Conservation (phyloP, 2,329 filamentous ascomycete genomes). For the Setomelanomma holmii region DNA sequence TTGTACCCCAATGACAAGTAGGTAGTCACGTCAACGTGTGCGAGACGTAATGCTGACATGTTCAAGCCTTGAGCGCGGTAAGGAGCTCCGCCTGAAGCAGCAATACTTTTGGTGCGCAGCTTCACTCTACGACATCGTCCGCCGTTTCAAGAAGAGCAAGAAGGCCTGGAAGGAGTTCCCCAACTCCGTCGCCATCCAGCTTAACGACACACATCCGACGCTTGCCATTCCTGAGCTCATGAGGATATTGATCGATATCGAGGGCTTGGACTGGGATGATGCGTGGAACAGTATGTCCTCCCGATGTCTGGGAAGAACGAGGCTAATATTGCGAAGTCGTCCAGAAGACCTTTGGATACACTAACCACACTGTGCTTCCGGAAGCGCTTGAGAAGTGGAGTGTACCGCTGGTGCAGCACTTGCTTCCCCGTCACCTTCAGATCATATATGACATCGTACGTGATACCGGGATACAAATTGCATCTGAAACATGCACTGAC, state of each 20-base stretch:
- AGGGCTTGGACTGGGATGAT: conserved; percentile 91
- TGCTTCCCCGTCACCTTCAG: conserved; percentile 91
- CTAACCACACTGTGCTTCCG: conserved; percentile 96
- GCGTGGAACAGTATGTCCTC: conserved; percentile 78
- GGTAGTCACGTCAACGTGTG: conserved; percentile 6
- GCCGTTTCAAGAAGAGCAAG: conserved; percentile 97
- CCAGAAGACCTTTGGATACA: conserved; percentile 82
- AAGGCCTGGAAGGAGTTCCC: conserved; percentile 90
- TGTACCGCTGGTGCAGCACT: conserved; percentile 87
- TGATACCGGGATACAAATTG: not conserved
- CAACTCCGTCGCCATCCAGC: conserved; percentile 94
- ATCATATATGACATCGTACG: too few relatives aligned
- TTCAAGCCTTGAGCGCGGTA: conserved; percentile 78
- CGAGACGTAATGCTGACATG: conserved; percentile 13
- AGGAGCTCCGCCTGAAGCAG: conserved; percentile 96
- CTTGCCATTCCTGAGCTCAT: conserved; percentile 95
- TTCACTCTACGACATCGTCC: conserved; percentile 93
- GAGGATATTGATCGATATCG: conserved; percentile 86
- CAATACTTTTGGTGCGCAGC: conserved; percentile 99
- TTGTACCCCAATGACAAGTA: conserved; percentile 94
- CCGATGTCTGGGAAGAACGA: not conserved
- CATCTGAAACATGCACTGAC: conserved; percentile 9
- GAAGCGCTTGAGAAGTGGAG: conserved; percentile 99
- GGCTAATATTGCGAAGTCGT: conserved; percentile 50
- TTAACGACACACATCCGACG: conserved; percentile 97